Percentiles rank a stretch among this genome's conserved stretches.
phyloP scores from a whole-genome alignment of 2,329 filamentous ascomycete species.

The Didymella glomerata region DNA sequence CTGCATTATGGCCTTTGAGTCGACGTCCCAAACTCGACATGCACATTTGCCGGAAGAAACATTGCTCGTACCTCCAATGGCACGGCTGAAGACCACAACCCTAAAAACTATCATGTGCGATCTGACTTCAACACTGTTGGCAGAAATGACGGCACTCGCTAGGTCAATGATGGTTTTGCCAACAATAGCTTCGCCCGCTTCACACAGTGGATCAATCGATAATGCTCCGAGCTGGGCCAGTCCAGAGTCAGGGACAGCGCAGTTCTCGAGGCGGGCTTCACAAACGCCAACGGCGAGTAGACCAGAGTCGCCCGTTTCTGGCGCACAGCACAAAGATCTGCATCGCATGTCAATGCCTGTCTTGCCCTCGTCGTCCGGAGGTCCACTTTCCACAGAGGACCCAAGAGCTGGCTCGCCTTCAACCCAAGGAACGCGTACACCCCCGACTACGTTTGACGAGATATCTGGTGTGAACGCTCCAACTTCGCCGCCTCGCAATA shows the following conservation, averaged over 20 bases:
- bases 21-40: slow-evolving; percentile 52
- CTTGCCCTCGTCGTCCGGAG: slow-evolving; percentile 54
- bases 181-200: slow-evolving; percentile 67
- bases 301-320: slow-evolving; percentile 44
- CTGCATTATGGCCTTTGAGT: slow-evolving; percentile 82
- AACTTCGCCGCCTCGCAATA: slow-evolving; percentile 53
- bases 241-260: slow-evolving; percentile 34
- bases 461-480: slow-evolving; percentile 48
- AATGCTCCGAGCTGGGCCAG: slow-evolving; percentile 43
- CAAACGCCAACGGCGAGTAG: slow-evolving; percentile 39
- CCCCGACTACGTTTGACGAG: slow-evolving; percentile 60
- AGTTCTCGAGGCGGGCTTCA: slow-evolving; percentile 44
- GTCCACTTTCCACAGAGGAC: slow-evolving; percentile 36
- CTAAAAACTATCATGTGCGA: slow-evolving; percentile 58
- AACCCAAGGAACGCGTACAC: slow-evolving; percentile 43
- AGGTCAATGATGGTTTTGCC: slow-evolving; percentile 62
- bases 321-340: slow-evolving; percentile 64
- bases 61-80: slow-evolving; percentile 72
- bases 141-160: slow-evolving; percentile 58
- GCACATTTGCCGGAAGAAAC: slow-evolving; percentile 69
- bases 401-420: slow-evolving; percentile 39
- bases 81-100: slow-evolving; percentile 77
- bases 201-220: slow-evolving; percentile 39
- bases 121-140: slow-evolving; percentile 55
- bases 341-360: slow-evolving; percentile 84